Evolutionary conservation across 495 filamentous ascomycete genomes (phyloP), one percentile per base, ranked within the genome.

Genomic region (Tuber borchii): DNA sequence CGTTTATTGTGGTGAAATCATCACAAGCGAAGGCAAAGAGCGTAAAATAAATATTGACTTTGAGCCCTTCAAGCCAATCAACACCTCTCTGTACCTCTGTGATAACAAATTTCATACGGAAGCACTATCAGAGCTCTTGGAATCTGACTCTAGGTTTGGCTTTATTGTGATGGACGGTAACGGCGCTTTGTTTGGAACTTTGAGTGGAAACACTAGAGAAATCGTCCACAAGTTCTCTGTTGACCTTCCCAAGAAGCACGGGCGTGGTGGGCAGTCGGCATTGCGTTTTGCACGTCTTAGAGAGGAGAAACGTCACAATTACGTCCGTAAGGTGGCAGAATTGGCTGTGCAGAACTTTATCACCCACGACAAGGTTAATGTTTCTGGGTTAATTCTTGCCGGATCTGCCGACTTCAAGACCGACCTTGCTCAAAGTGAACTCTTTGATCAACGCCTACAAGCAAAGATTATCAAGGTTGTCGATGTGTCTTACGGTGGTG

Each of bases 61-160:
- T 83, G 95, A 99, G 84, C 95, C 95, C 22, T 99, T 99, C 88
- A 99, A 98, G 87, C 95, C 95, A 34, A 98, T 99, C 89, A 99
- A 99, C 85, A 99, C 95, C 8, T 99, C 95, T 19, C 90, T 99
- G 20, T 99, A 99, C 84, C 90, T 99, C 43, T 99, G 95, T 87
- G 95, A 99, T 88, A 99, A 99, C 87, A 99, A 99, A 82, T 99
- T 99, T 86, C 95, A 99, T 83, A 99, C 95, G 43, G 95, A 99
- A 84, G 95, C 95, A 14, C 87, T 99, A 77, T 94, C 93, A 74
- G 95, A 99, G 86, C 89, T 99, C 75, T 90, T 99, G 65, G 95
- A 99, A 86, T 97, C 94, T 9, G 95, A 99, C 84, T 94, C 97
- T 86, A 97, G 96, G 86, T 99, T 99, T 83, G 95, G 95, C 46